Evolutionary conservation across 1,284 basidiomycete species (phyloP).

Genomic region (Ustilago loliicola): DNA sequence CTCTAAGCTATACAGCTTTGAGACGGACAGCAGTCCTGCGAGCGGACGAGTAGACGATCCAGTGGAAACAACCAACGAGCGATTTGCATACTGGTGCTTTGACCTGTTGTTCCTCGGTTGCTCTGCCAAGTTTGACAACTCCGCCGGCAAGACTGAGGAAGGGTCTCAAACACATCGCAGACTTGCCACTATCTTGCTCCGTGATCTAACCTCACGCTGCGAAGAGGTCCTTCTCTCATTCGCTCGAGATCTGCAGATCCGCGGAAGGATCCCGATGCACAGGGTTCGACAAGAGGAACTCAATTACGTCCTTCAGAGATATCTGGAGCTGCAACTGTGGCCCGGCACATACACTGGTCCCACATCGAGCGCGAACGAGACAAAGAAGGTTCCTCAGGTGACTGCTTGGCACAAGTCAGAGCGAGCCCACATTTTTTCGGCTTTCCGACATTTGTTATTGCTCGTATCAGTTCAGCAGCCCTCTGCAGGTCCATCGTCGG

Average conservation of each 20-base stretch:
- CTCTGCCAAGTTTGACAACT: constrained; percentile 70
- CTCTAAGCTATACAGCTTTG: constrained; percentile 76
- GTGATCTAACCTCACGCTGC: constrained; percentile 74
- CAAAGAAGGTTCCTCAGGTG: neutral
- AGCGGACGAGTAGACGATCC: constrained; percentile 52
- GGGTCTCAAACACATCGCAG: constrained; percentile 10
- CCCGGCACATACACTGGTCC: constrained; percentile 13
- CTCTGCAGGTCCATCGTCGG: constrained; percentile 11
- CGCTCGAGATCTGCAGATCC: constrained; percentile 83
- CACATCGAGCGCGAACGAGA: neutral
- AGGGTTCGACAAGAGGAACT: constrained; percentile 86
- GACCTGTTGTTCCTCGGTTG: constrained; percentile 87
- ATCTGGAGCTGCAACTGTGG: constrained; percentile 32
- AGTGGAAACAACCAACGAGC: constrained; percentile 77
- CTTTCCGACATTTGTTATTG: constrained; percentile 28
- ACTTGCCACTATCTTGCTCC: constrained; percentile 21
- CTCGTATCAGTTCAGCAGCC: constrained; percentile 21
- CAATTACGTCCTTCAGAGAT: constrained; percentile 78
- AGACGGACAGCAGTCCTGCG: constrained; percentile 11
- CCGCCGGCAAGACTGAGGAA: neutral
- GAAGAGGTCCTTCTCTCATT: constrained; percentile 79
- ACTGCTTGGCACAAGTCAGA: constrained; percentile 24
- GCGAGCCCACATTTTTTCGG: constrained; percentile 37
- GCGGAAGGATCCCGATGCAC: constrained; percentile 75
- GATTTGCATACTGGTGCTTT: constrained; percentile 93